These are phyloP conservation scores for Aspergillus neoniger DNA, from an alignment of 2,329 filamentous ascomycete species.

Conservation along the genomic window DNA sequence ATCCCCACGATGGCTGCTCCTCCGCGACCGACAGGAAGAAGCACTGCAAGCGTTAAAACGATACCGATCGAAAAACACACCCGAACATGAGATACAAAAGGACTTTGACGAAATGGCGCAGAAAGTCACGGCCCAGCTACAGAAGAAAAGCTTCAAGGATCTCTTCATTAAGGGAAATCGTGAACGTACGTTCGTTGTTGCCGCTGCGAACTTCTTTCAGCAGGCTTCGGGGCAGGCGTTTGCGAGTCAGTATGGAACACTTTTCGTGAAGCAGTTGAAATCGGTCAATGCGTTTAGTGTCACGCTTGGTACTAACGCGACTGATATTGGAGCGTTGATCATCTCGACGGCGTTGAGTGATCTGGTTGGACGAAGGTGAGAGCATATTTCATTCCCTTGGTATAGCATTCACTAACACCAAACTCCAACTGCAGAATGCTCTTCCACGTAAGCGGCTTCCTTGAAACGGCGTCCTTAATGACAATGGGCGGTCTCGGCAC, in stretches of 20 bases:
- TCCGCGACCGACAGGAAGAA: neutral
- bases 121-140: neutral
- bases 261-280: constrained; percentile 6
- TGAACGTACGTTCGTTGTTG: neutral
- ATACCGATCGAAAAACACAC: neutral
- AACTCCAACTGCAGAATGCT: neutral
- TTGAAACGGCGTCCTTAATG: neutral
- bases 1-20: constrained; percentile 6
- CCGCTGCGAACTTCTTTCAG: constrained; percentile 2
- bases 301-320: neutral
- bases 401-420: too few relatives aligned
- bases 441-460: neutral
- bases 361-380: neutral
- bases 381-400: too few relatives aligned
- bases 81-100: neutral
- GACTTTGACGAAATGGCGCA: neutral
- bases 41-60: neutral
- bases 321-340: neutral
- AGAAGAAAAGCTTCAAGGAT: constrained; percentile 2
- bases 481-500: constrained; percentile 1
- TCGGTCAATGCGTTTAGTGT: constrained; percentile 7
- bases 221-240: constrained; percentile 5
- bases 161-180: neutral
- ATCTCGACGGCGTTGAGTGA: neutral
- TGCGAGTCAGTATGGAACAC: constrained; percentile 2